These are phyloP conservation scores for Magnolia changhungtana DNA, from an alignment of 164 flowering plant species.

Conservation along the genomic window DNA sequence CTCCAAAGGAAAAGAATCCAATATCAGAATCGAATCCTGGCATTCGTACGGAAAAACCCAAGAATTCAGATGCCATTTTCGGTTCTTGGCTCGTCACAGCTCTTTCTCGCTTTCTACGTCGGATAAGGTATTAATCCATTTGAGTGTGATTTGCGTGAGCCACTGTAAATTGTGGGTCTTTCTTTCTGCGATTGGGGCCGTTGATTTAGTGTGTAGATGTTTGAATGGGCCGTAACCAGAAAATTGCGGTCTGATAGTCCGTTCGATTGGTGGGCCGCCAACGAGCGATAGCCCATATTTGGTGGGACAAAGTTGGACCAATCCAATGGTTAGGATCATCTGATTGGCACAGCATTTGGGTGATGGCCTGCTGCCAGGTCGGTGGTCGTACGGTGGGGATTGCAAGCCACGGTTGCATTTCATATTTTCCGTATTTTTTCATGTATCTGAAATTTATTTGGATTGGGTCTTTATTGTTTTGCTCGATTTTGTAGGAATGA, in stretches of 20 bases:
- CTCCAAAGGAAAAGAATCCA: background rate
- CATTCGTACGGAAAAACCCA: background rate
- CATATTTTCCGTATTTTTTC: too few relatives aligned
- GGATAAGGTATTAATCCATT: background rate
- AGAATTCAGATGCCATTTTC: background rate
- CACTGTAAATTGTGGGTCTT: background rate
- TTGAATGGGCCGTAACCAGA: background rate
- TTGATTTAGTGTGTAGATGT: background rate
- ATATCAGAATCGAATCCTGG: background rate
- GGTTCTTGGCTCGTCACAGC: background rate
- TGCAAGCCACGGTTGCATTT: background rate
- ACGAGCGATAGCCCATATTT: background rate
- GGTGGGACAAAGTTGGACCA: background rate
- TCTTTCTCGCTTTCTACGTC: background rate
- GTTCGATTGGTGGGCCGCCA: background rate
- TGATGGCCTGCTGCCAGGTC: background rate
- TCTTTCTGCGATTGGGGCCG: background rate
- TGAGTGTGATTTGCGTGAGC: too few relatives aligned
- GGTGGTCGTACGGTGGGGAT: background rate
- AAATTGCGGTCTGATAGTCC: background rate
- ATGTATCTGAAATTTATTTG: background rate
- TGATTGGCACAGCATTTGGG: too few relatives aligned
- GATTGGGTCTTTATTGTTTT: background rate
- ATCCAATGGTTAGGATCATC: too few relatives aligned
- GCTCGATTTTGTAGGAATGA: constrained; percentile 26